Base-by-base conservation (phyloP, 2,329 filamentous ascomycete genomes). In the Colletotrichum lindemuthianum region DNA sequence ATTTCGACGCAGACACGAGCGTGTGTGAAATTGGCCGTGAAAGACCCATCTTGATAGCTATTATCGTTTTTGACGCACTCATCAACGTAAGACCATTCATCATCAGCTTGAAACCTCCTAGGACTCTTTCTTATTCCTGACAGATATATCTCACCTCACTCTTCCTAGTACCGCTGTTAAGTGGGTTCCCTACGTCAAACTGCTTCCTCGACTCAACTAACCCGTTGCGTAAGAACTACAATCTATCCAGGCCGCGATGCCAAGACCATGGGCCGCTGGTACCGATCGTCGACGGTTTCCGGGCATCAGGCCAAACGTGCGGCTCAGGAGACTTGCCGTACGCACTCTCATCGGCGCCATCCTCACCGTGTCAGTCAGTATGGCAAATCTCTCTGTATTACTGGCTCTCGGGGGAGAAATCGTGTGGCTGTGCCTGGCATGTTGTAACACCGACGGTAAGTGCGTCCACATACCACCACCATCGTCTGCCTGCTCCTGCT, bases 361-460 rank as follows among this genome's bases (percentile, higher is more conserved):
- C 1, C 36, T 47, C 11, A 44, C 44, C 10, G 11, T 57, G 32
- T 12, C 51, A 2, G 16, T 49, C 8, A 61, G 59, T n/a, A 12
- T 50, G 0, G 36, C 33, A 12, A 61, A 61, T 37, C 44, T 61
- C 7, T 44, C 59, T 12, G 32, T 50, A 3, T 15, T 61, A 32
- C 16, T 44, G 6, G 51, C 52, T 13, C 45, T 61, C 9, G 36
- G 37, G 8, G 59, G 59, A 3, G 59, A 57, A 8, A 33, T 57
- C 9, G 44, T 39, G 10, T 61, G 51, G 51, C 44, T 61, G 3
- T 57, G 59, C n/a, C 33, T 56, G 7, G 54, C 59, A 2, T 61
- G 59, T n/a, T 61, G 59, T 33, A 61, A 61, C 37, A 49, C 39
- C 5, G 59, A 61, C 15, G 33, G 59, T 57, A 57, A 39, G 58